Base-by-base conservation (phyloP, 768 basidiomycete genomes). In the Trametes coccinea region DNA sequence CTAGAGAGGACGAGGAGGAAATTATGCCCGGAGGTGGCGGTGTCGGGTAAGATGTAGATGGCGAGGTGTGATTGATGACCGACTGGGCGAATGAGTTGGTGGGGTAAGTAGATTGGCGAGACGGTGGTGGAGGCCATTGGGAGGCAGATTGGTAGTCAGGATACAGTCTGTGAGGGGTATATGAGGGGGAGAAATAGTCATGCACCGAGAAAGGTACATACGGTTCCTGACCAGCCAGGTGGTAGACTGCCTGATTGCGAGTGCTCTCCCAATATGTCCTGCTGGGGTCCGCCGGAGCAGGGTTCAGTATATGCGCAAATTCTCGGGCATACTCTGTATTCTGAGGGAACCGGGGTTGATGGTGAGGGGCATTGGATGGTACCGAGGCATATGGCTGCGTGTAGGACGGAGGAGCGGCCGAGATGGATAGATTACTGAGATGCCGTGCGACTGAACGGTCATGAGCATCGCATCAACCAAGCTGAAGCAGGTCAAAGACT, bases 1-100 rank as follows among this genome's bases (percentile, higher is more conserved):
- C 90, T 58, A 91, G 82, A 11, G 90, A 92, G 14, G 90, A 92
- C 1, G 89, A 88, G 1, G 82, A 83, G n/a, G 80, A 77, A 40
- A 76, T 81, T 43, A 89, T 84, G 11, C 81, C 80, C 1, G 87
- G 87, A 16, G 84, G 84, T 7, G 75, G 87, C 27, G 87, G 87
- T 0, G 89, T 89, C 2, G 89, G 89, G 74, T 92, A 92, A 2
- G 84, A 80, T 3, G 80, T 77, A 16, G 79, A 79, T n/a, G 89
- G 85, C 3, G 79, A 73, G 34, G 83, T 80, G 13, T 83, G 82
- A 59, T 88, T 88, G 55, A 90, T 80, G 27, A 92, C 67, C 2
- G 88, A 83, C 59, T 85, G 84, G 0, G 89, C 83, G 67, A 90
- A 84, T 0, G 83, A 71, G 8, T 76, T 79, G 1, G 85, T 79